Conservation (phyloP, 2,329 filamentous ascomycete genomes). For the Malbranchea zuffiana region DNA sequence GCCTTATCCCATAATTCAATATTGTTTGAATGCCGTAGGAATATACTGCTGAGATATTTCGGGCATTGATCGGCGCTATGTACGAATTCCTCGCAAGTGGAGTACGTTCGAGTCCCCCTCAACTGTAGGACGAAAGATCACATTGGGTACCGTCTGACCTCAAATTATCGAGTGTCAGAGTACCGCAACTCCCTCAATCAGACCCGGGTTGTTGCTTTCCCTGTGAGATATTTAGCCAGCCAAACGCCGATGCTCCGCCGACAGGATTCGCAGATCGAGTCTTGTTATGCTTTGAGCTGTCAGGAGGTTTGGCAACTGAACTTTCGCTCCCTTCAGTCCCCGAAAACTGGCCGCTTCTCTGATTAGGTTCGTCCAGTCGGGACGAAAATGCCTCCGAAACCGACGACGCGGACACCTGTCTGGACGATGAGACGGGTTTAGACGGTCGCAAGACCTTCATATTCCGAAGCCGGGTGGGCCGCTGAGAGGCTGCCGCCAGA, state of each 20-base stretch:
- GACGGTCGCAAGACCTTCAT: slow-evolving; percentile 86
- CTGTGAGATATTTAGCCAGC: slow-evolving; percentile 15
- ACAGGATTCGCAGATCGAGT: slow-evolving; percentile 59
- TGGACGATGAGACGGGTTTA: slow-evolving; percentile 42
- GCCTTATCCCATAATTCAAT: too few species aligned
- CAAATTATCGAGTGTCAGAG: too few species aligned
- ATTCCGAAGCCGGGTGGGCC: slow-evolving; percentile 49
- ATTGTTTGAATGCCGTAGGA: too few species aligned
- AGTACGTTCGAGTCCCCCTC: too few species aligned
- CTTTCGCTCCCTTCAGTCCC: neutral
- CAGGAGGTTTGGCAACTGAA: slow-evolving; percentile 8
- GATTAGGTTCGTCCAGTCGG: neutral
- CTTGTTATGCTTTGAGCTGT: slow-evolving; percentile 29
- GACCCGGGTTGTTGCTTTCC: too few species aligned
- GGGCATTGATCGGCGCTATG: too few species aligned
- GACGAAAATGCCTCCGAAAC: slow-evolving; percentile 1
- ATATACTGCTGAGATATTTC: too few species aligned
- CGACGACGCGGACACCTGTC: slow-evolving; percentile 9
- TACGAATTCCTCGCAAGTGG: too few species aligned
- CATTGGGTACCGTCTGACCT: too few species aligned
- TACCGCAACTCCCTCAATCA: too few species aligned
- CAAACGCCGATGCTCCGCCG: slow-evolving; percentile 16
- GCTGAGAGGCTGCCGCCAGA: slow-evolving; percentile 54
- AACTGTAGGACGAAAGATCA: too few species aligned
- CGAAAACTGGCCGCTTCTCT: neutral